Conservation (phyloP, 306 rosid genomes). For the Lathyrus oleraceus region DNA sequence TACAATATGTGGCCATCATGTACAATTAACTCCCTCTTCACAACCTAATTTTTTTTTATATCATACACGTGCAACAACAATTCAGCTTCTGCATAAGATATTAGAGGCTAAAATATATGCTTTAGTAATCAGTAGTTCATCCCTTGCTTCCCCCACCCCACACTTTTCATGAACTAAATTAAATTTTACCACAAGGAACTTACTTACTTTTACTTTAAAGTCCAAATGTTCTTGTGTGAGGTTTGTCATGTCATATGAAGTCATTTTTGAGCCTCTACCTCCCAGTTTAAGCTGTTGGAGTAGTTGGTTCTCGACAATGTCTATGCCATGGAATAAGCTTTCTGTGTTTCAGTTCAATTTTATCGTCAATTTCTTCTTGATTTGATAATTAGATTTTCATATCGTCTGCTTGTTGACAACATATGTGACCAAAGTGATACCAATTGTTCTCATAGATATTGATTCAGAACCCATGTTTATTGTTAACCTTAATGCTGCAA, state of each 20-base stretch:
- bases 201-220: background rate
- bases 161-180: conserved; percentile 5
- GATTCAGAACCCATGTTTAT: background rate
- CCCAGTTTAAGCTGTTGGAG: background rate
- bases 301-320: background rate
- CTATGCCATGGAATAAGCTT: background rate
- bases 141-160: background rate
- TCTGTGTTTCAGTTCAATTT: background rate
- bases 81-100: background rate
- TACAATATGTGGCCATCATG: background rate
- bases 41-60: background rate
- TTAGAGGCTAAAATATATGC: background rate
- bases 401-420: conserved; percentile 21
- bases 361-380: background rate
- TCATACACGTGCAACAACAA: background rate
- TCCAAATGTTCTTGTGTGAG: background rate
- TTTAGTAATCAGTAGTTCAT: background rate
- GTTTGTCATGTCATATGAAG: background rate
- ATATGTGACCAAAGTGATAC: conserved; percentile 1
- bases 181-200: background rate
- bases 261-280: background rate
- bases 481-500: conserved; percentile 18
- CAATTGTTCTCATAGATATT: conserved; percentile 6
- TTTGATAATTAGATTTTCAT: conserved; percentile 19
- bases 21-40: background rate